phyloP scores from a whole-genome alignment of 2,329 filamentous ascomycete species.

The Lasiodiplodia gonubiensis region DNA sequence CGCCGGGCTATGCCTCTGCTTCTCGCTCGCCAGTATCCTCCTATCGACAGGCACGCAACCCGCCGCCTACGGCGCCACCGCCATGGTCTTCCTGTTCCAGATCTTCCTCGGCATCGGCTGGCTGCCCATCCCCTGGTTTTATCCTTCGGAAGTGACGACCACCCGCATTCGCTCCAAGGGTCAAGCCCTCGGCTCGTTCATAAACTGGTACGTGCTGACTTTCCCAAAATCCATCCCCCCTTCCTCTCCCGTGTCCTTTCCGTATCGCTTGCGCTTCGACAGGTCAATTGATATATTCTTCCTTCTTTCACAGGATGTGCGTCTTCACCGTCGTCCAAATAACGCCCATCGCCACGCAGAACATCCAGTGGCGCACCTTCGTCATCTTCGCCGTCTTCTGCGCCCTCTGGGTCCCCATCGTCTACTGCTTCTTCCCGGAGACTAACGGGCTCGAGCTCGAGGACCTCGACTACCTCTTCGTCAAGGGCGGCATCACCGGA shows the following conservation, averaged over 20 bases:
- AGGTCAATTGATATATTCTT: no score
- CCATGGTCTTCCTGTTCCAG: slow-evolving; percentile 55
- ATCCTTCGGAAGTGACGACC: slow-evolving; percentile 50
- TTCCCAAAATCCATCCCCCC: no score
- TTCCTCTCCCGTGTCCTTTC: neutral
- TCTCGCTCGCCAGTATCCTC: slow-evolving; percentile 46
- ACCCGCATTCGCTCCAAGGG: slow-evolving; percentile 49
- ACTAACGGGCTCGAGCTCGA: slow-evolving; percentile 77
- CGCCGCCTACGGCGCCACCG: slow-evolving; percentile 50
- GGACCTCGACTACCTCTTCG: slow-evolving; percentile 54
- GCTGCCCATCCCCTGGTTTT: slow-evolving; percentile 54
- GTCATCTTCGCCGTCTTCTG: slow-evolving; percentile 79
- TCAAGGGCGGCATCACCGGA: slow-evolving; percentile 32
- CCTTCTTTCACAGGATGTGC: slow-evolving; percentile 25
- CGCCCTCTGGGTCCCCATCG: slow-evolving; percentile 69
- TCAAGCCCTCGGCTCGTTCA: slow-evolving; percentile 46
- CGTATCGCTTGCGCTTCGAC: neutral
- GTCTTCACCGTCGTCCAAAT: slow-evolving; percentile 45
- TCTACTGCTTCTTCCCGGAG: slow-evolving; percentile 69
- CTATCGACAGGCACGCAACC: slow-evolving; percentile 41
- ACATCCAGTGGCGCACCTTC: slow-evolving; percentile 67
- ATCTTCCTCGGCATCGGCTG: slow-evolving; percentile 52
- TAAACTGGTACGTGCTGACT: slow-evolving; percentile 17
- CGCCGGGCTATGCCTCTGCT: slow-evolving; percentile 52
- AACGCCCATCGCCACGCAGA: slow-evolving; percentile 49